A percentile compares a stretch with the other conserved stretches of the same genome.
Conservation (phyloP, 2,329 filamentous ascomycete genomes). For the Polytolypa hystricis region DNA sequence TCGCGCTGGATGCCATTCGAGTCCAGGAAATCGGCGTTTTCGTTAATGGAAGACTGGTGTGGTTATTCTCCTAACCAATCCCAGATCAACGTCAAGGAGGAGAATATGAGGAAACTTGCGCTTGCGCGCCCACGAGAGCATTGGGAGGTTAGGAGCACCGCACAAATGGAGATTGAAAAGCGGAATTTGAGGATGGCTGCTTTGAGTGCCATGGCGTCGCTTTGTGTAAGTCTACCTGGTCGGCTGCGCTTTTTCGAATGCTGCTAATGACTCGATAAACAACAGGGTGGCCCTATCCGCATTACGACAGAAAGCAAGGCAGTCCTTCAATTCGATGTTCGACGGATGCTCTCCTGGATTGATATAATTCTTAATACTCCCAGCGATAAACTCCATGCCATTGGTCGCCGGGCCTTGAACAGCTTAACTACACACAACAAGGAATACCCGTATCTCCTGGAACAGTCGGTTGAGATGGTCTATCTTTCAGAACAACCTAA, state of each 20-base stretch:
- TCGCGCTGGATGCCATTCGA: constrained; percentile 97
- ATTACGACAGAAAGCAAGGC: constrained; percentile 80
- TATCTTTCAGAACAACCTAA: constrained; percentile 73
- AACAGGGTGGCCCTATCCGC: constrained; percentile 58
- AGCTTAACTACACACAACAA: constrained; percentile 87
- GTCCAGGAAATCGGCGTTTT: constrained; percentile 85
- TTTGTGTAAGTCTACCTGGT: constrained; percentile 56
- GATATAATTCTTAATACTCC: constrained; percentile 86
- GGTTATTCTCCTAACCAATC: constrained; percentile 86
- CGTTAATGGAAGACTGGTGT: constrained; percentile 98
- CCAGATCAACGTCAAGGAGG: constrained; percentile 71
- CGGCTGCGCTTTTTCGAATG: background rate
- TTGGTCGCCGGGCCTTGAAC: constrained; percentile 75
- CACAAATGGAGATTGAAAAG: constrained; percentile 94
- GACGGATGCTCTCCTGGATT: constrained; percentile 89
- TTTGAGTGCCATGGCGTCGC: constrained; percentile 85
- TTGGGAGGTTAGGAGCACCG: constrained; percentile 65
- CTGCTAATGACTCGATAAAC: constrained; percentile 10
- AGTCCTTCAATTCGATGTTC: constrained; percentile 82
- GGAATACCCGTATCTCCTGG: constrained; percentile 72
- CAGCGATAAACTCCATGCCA: constrained; percentile 84
- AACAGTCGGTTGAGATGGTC: constrained; percentile 84
- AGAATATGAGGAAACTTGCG: constrained; percentile 75
- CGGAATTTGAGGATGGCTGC: constrained; percentile 81
- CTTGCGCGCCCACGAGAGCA: constrained; percentile 64